phyloP scores from a whole-genome alignment of 495 filamentous ascomycete species.

The Pyrenopolyporus hunteri region DNA sequence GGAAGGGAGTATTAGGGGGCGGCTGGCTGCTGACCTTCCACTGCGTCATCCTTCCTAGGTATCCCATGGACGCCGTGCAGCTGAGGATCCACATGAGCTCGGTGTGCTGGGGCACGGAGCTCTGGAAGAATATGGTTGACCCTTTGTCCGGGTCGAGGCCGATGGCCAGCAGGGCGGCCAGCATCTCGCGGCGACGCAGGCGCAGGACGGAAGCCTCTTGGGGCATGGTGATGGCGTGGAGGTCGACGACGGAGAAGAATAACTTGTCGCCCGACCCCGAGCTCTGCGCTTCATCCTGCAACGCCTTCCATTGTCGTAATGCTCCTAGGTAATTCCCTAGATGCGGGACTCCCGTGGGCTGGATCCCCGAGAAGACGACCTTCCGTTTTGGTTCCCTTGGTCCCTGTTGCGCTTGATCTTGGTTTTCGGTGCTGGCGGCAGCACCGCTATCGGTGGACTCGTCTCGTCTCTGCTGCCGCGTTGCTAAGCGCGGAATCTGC shows the following conservation, averaged over 20 bases:
- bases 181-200: slow-evolving; percentile 69
- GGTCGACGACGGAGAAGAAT: slow-evolving; percentile 85
- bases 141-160: slow-evolving; percentile 73
- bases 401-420: background rate
- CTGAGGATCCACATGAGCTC: slow-evolving; percentile 97
- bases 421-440: background rate
- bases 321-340: slow-evolving; percentile 96
- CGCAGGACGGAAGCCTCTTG: slow-evolving; percentile 65
- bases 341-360: slow-evolving; percentile 95
- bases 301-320: slow-evolving; percentile 79
- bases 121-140: slow-evolving; percentile 87
- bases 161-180: slow-evolving; percentile 82
- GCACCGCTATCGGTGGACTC: slow-evolving; percentile 9
- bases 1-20: too few relatives aligned
- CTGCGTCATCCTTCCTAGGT: slow-evolving; percentile 93
- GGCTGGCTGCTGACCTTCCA: slow-evolving; percentile 75
- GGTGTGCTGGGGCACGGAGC: slow-evolving; percentile 71
- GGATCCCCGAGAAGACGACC: slow-evolving; percentile 91
- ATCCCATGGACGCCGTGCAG: slow-evolving; percentile 85
- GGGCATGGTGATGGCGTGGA: slow-evolving; percentile 86
- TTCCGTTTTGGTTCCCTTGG: slow-evolving; percentile 1
- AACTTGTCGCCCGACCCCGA: slow-evolving; percentile 62
- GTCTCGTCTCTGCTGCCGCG: slow-evolving; percentile 20
- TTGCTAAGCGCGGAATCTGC: slow-evolving; percentile 4
- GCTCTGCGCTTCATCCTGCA: slow-evolving; percentile 67